Evolutionary conservation across 805 yeast species (phyloP).

Genomic region (Brettanomyces custersianus): DNA sequence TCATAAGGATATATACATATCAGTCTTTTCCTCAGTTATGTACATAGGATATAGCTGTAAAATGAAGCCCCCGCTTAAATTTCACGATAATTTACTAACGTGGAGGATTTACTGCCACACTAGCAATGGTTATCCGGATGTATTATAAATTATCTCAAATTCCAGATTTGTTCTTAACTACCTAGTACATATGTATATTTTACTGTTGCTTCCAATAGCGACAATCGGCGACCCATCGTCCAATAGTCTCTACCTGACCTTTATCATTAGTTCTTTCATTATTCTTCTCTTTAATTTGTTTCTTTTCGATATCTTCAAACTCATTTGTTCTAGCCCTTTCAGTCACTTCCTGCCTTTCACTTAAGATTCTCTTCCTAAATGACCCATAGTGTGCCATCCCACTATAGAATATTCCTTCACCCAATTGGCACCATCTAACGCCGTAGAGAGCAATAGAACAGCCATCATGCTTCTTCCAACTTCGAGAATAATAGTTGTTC

Average conservation of each 20-base stretch:
- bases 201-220: conserved; percentile 5
- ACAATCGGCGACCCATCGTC: conserved; percentile 8
- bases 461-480: conserved; percentile 80
- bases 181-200: background rate
- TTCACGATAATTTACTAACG: too few species aligned
- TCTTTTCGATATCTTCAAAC: conserved; percentile 8
- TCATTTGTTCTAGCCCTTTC: conserved; percentile 3
- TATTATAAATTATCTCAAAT: too few species aligned
- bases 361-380: conserved; percentile 14
- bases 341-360: conserved; percentile 15
- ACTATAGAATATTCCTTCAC: conserved; percentile 10
- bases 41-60: too few species aligned
- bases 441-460: conserved; percentile 55
- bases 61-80: background rate
- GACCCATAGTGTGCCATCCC: conserved; percentile 10
- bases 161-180: too few species aligned
- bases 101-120: too few species aligned
- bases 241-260: conserved; percentile 2
- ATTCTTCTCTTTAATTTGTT: conserved; percentile 1
- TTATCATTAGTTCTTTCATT: too few species aligned
- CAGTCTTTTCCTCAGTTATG: too few species aligned
- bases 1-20: too few species aligned
- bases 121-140: too few species aligned
- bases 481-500: conserved; percentile 64
- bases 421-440: conserved; percentile 37